Base-by-base conservation (phyloP, 2,329 filamentous ascomycete species). In the Apiospora marii region DNA sequence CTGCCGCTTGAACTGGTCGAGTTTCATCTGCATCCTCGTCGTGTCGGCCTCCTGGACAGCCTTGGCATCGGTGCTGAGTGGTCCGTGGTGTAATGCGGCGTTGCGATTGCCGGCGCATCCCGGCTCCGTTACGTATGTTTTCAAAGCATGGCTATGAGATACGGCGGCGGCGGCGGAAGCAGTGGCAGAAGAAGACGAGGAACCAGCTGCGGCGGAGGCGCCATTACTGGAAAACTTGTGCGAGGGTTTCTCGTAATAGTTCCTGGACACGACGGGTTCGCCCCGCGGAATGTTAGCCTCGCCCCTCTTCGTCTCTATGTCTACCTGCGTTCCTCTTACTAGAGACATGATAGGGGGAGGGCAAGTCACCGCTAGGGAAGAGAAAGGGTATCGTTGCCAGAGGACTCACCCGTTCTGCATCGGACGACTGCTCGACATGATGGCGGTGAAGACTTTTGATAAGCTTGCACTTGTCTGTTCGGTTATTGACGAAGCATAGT, bases 341-440 rank as follows among this genome's bases (percentile, higher is more conserved):
- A 58, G 3, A 22, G 30, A 8, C 7, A 24, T 14, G 22, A 41
- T 41, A 6, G 58, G 34, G 8, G 34, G 19, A 37, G 3, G 30
- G 2, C 0, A 61, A 19, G 27, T 10, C 27, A 58, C 16, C 27
- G 34, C 12, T 10, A 58, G 16, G 51, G 24, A 19, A 22, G 24
- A 16, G 14, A 41, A 14, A 13, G 4, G 22, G 49, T n/a, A 8
- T 16, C 1, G 34, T 10, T 19, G 19, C 13, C n/a, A 14, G 10
- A 41, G 19, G 58, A 64, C 30, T 64, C 10, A 64, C 58, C 58
- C 58, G n/a, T 64, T 12, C 12, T 41, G 58, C 58, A 64, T 64
- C 34, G 58, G 58, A 41, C 34, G 58, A 14, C 34, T 64, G 58
- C 58, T 64, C 10, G 58, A 64, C 58, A 64, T 64, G 58, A 19